These are phyloP conservation scores for Fereydounia khargensis DNA, from an alignment of 1,284 basidiomycete genomes.

Conservation along the genomic window DNA sequence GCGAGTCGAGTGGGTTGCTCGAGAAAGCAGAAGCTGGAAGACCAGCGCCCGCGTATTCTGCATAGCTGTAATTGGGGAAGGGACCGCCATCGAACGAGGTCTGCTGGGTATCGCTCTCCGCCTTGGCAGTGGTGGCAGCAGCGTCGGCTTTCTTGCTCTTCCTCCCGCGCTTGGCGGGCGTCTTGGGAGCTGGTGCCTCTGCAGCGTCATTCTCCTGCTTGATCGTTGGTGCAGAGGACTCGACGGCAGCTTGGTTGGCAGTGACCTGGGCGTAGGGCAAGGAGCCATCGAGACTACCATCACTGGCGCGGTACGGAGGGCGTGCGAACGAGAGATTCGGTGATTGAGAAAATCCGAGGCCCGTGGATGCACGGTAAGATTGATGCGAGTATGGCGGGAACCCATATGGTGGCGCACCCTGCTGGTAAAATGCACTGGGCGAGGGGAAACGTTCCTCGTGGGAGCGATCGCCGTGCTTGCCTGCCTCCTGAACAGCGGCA, in stretches of 20 bases:
- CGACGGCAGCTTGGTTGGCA: constrained; percentile 1
- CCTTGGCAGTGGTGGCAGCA: constrained; percentile 12
- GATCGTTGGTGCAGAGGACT: background rate
- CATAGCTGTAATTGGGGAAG: constrained; percentile 13
- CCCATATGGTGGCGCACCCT: constrained; percentile 33
- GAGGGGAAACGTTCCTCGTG: constrained; percentile 43
- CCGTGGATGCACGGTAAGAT: constrained; percentile 1
- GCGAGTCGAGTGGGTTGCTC: constrained; percentile 9
- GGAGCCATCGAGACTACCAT: constrained; percentile 15
- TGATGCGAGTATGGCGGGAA: constrained; percentile 26
- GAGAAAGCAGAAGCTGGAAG: constrained; percentile 23
- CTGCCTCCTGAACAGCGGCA: constrained; percentile 28
- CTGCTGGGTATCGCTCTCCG: background rate
- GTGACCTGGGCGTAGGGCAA: constrained; percentile 19
- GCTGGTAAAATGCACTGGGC: constrained; percentile 41
- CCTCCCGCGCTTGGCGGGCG: background rate
- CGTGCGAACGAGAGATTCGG: constrained; percentile 32
- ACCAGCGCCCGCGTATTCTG: constrained; percentile 15
- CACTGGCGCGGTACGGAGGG: constrained; percentile 21
- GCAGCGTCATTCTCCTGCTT: background rate
- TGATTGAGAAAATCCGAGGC: constrained; percentile 30
- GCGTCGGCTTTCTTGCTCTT: constrained; percentile 4
- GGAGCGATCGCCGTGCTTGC: constrained; percentile 24
- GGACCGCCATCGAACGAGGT: background rate
- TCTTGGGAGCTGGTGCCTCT: background rate